Conservation (phyloP, 129 eudicot species). For the Mikania micrantha region DNA sequence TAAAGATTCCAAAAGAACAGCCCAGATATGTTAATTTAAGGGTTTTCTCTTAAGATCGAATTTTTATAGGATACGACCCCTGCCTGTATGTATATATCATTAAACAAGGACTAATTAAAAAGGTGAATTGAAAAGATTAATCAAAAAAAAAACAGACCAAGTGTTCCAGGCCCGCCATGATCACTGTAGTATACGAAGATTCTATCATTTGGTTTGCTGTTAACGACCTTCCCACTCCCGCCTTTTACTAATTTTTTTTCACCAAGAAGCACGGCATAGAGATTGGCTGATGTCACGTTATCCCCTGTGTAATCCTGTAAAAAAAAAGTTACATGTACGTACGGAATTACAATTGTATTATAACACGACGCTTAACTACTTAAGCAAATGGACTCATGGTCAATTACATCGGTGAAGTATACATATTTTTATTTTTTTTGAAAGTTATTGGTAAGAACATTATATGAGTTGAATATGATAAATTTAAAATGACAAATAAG, state of each 20-base stretch:
- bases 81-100: neutral
- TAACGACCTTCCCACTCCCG: constrained; percentile 83
- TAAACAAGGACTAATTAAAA: neutral
- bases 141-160: constrained; percentile 57
- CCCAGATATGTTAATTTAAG: no score
- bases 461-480: neutral
- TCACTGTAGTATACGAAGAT: constrained; percentile 72
- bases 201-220: constrained; percentile 67
- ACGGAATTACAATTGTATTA: no score
- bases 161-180: constrained; percentile 95
- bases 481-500: no score
- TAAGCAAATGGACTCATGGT: no score
- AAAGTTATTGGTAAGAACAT: neutral
- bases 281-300: constrained; percentile 52
- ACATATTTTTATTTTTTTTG: neutral
- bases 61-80: no score
- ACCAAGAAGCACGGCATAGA: constrained; percentile 75
- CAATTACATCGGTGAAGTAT: neutral
- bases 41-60: no score
- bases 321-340: neutral
- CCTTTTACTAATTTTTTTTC: constrained; percentile 60
- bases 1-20: no score
- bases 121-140: neutral
- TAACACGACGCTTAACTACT: no score
- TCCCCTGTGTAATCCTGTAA: constrained; percentile 71